Percentiles rank a stretch among this genome's conserved stretches.
Conservation (phyloP, 2,329 filamentous ascomycete species). For the Aspergillus tamarii region DNA sequence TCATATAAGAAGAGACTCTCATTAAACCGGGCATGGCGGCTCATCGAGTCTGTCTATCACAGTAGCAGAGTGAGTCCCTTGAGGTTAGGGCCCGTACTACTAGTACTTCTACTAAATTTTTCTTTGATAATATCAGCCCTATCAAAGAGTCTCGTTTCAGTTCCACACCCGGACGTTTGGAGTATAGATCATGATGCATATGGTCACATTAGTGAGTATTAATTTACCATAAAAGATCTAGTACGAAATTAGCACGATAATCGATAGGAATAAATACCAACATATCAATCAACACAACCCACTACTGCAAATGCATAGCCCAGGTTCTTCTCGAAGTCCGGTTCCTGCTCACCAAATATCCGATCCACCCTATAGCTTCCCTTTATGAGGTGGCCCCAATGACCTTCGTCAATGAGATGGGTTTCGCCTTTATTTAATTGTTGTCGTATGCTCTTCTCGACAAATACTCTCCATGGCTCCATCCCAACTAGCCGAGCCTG, state of each 20-base stretch:
- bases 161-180: neutral
- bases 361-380: conserved; percentile 1
- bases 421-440: neutral
- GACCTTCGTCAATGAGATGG: neutral
- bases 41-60: neutral
- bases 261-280: neutral
- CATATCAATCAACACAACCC: neutral
- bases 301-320: conserved; percentile 17
- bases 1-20: neutral
- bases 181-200: neutral
- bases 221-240: neutral
- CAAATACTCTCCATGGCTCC: conserved; percentile 19
- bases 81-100: neutral
- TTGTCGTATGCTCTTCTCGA: neutral
- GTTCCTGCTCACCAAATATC: conserved; percentile 4
- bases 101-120: neutral
- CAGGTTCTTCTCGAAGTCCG: conserved; percentile 3
- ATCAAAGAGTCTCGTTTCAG: neutral
- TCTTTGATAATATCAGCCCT: conserved; percentile 1
- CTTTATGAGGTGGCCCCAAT: conserved; percentile 5
- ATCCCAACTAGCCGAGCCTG: conserved; percentile 18
- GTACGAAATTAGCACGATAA: neutral
- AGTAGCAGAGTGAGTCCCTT: neutral
- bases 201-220: neutral
- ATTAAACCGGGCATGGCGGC: neutral